Conservation (phyloP, 495 filamentous ascomycete genomes). For the Penicillium steckii region DNA sequence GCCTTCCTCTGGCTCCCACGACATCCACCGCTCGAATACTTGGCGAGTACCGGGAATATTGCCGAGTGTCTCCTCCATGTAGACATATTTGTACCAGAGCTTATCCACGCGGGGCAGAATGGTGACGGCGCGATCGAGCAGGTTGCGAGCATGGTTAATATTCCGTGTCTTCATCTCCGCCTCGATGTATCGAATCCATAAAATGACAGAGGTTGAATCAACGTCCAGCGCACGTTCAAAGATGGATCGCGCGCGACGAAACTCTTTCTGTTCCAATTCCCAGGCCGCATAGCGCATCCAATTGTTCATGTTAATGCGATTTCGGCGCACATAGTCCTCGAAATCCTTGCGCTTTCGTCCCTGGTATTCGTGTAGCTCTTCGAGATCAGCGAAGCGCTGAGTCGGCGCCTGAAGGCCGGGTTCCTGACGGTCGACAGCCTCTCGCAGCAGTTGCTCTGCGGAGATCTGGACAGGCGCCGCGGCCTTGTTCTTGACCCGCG, state of each 20-base stretch:
- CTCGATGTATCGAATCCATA: slow-evolving; percentile 90
- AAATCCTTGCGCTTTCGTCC: slow-evolving; percentile 95
- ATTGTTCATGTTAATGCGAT: slow-evolving; percentile 94
- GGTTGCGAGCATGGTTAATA: slow-evolving; percentile 95
- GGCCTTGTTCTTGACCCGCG: slow-evolving; percentile 97
- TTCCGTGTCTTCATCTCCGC: slow-evolving; percentile 95
- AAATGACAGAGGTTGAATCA: slow-evolving; percentile 75
- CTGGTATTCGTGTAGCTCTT: slow-evolving; percentile 97
- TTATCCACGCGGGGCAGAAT: slow-evolving; percentile 90
- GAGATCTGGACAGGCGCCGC: slow-evolving; percentile 87
- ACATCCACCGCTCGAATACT: slow-evolving; percentile 98
- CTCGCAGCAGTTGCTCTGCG: slow-evolving; percentile 94
- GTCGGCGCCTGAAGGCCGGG: slow-evolving; percentile 83
- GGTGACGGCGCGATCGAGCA: slow-evolving; percentile 94
- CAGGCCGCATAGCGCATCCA: slow-evolving; percentile 98
- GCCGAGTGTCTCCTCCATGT: slow-evolving; percentile 95
- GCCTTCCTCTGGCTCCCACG: slow-evolving; percentile 94
- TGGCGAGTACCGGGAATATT: slow-evolving; percentile 91
- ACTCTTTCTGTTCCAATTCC: slow-evolving; percentile 99
- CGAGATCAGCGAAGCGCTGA: slow-evolving; percentile 91
- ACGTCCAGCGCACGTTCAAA: slow-evolving; percentile 97
- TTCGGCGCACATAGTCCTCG: slow-evolving; percentile 95
- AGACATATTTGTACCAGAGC: slow-evolving; percentile 98
- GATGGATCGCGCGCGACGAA: slow-evolving; percentile 88
- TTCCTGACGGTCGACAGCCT: slow-evolving; percentile 97